These are phyloP conservation scores for Coemansia sp. DNA, from an alignment of 192 early-diverging fungal species.

Conservation along the genomic window DNA sequence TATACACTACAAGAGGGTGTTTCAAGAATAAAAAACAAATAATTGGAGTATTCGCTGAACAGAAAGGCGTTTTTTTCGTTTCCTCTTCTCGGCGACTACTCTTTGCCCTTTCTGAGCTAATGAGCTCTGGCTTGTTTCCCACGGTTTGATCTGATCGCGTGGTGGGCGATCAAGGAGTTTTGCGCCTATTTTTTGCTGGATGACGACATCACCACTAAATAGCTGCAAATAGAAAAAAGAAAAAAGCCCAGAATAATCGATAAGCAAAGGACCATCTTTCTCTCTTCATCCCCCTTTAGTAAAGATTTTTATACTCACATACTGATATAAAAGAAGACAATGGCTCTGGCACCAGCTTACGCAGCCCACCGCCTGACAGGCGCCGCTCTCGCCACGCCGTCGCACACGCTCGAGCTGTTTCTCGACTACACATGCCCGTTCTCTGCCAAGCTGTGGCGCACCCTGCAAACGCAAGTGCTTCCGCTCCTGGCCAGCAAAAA, in stretches of 20 bases:
- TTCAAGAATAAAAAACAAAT: too few relatives aligned
- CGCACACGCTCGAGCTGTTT: slow-evolving; percentile 48
- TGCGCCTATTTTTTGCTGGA: not conserved
- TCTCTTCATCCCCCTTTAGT: not conserved
- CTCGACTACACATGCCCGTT: slow-evolving; percentile 62
- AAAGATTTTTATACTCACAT: not conserved
- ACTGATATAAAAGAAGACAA: not conserved
- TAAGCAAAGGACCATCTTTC: not conserved
- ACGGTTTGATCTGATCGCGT: not conserved
- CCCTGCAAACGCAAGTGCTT: slow-evolving; percentile 55
- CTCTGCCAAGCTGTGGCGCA: slow-evolving; percentile 63
- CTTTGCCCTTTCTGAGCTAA: too few relatives aligned
- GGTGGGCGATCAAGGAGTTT: not conserved
- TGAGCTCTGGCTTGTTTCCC: not conserved
- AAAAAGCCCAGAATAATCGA: not conserved
- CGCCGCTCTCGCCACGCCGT: not conserved
- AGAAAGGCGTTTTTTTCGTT: not conserved
- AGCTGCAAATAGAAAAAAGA: not conserved
- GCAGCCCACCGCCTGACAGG: slow-evolving; percentile 27
- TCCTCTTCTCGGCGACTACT: too few relatives aligned
- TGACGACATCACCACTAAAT: not conserved
- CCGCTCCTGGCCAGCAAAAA: slow-evolving; percentile 52
- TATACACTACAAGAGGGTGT: not conserved
- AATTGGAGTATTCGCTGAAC: not conserved
- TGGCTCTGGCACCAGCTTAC: slow-evolving; percentile 35